Conservation (phyloP, 2,329 filamentous ascomycete genomes). For the Uncinocarpus reesii region DNA sequence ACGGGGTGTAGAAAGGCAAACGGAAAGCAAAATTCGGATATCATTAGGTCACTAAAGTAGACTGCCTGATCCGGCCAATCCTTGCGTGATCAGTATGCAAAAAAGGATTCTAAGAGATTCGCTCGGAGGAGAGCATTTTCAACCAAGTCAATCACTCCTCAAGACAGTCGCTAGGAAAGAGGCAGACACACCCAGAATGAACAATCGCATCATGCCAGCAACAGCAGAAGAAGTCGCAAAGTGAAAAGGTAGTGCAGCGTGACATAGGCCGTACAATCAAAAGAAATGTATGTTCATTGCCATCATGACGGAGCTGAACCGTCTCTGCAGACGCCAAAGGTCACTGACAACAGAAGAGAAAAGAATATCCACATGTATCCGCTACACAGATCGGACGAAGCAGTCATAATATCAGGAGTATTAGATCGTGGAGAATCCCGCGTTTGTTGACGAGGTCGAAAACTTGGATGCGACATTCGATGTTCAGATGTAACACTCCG, state of each 20-base stretch:
- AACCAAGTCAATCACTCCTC: not conserved
- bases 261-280: not conserved
- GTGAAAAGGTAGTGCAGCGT: not conserved
- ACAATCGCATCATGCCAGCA: not conserved
- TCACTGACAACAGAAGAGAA: constrained; percentile 1
- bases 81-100: too few species aligned
- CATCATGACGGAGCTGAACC: not conserved
- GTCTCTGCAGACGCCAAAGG: not conserved
- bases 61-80: too few species aligned
- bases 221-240: not conserved
- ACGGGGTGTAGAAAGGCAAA: too few species aligned
- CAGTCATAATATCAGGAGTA: constrained; percentile 3
- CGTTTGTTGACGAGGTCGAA: not conserved
- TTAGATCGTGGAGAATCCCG: not conserved
- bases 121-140: not conserved
- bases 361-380: constrained; percentile 7
- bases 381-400: not conserved
- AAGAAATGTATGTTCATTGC: constrained; percentile 6
- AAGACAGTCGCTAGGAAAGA: not conserved
- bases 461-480: too few species aligned
- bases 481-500: not conserved
- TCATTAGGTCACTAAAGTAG: too few species aligned
- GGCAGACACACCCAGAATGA: constrained; percentile 1
- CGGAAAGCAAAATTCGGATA: not conserved
- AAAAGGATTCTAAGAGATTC: too few species aligned